Base-by-base conservation (phyloP, 495 filamentous ascomycete genomes). In the Xylaria nigripes region DNA sequence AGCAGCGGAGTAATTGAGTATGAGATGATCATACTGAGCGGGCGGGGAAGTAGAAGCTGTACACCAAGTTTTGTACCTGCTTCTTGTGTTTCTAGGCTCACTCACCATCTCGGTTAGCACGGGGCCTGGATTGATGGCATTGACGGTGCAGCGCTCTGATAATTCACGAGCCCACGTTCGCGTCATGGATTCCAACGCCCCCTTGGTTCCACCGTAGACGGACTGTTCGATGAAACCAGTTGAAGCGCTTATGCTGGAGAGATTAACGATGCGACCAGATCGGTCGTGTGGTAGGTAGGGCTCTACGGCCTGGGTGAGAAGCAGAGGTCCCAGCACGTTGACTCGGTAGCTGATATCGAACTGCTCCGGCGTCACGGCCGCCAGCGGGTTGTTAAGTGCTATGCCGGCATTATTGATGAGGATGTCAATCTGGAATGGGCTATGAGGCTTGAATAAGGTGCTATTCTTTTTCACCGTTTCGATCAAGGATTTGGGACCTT, bases 161-260 rank as follows among this genome's bases (percentile, higher is more conserved):
- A 96, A 72, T 70, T 96, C 91, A 18, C 87, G 77, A 0, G 83
- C 74, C 91, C 90, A 96, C 1, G 87, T 90, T 8, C 91, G 76
- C 10, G 90, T 95, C 90, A 95, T 93, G n/a, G 86, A 80, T 57
- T 96, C 91, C 29, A 95, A 61, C 0, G 91, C 90, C 0, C 86
- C 90, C 69, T 96, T 96, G 58, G 85, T 92, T 3, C 89, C 90
- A 36, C 86, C 88, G 64, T 95, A 96, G 29, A 95, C 81, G 6
- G 79, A 79, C 68, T 93, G 87, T 6, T 75, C 78, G 2, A 73
- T 63, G 68, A 88, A 89, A 0, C 90, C 89, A 10, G 84, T 66
- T 3, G 76, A 77, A 1, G 86, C 78, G 5, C 83, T 79, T 7
- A 95, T 83, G 54, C 78, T 83, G 13, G 82, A 87, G 57, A 94